These are phyloP conservation scores for Magnusiomyces magnusii DNA, from an alignment of 1,139 yeast species.

Conservation along the genomic window DNA sequence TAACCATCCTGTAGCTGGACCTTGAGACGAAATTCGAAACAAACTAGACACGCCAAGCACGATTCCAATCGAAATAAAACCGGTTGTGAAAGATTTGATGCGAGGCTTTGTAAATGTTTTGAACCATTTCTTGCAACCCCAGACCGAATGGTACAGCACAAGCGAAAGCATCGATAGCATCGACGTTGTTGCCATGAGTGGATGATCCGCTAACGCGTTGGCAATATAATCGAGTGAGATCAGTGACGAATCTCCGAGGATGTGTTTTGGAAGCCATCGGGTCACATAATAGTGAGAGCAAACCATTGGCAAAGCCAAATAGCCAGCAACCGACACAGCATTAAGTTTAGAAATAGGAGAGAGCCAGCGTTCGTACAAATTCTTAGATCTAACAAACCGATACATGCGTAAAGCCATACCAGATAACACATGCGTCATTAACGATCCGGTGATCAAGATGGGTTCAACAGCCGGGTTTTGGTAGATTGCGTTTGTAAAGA, in stretches of 20 bases:
- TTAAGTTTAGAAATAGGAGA: conserved; percentile 30
- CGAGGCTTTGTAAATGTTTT: background rate
- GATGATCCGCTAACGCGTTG: conserved; percentile 33
- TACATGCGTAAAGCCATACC: conserved; percentile 47
- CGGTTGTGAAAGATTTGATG: background rate
- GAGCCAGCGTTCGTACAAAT: conserved; percentile 22
- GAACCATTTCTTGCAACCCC: conserved; percentile 38
- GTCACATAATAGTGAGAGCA: conserved; percentile 43
- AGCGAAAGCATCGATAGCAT: conserved; percentile 28
- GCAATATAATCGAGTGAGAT: conserved; percentile 49
- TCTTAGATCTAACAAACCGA: conserved; percentile 30
- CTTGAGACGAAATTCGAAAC: conserved; percentile 17
- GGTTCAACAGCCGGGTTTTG: conserved; percentile 48
- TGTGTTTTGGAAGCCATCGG: conserved; percentile 43
- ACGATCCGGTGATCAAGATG: conserved; percentile 42
- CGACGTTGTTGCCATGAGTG: conserved; percentile 14
- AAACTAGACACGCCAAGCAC: conserved; percentile 18
- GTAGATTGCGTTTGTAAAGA: conserved; percentile 56
- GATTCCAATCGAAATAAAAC: conserved; percentile 10
- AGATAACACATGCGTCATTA: conserved; percentile 43
- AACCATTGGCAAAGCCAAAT: conserved; percentile 42
- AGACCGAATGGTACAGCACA: conserved; percentile 37
- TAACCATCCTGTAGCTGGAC: conserved; percentile 22
- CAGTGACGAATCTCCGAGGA: conserved; percentile 61
- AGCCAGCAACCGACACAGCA: conserved; percentile 57